Conservation (phyloP, 306 rosid species). For the Sindora glabra region DNA sequence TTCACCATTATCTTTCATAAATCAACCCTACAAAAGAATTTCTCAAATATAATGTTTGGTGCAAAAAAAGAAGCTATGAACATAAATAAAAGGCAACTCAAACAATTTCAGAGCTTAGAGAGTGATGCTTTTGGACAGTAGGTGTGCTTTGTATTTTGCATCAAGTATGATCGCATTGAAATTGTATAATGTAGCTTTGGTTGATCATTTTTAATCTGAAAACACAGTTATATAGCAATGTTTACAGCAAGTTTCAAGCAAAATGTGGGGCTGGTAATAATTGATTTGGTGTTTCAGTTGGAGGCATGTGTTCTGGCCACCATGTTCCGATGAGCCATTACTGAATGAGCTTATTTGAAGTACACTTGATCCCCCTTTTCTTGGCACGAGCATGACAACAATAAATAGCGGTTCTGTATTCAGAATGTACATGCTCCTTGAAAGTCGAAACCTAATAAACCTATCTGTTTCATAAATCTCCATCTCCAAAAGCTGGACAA, state of each 20-base stretch:
- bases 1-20: too few relatives aligned
- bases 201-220: too few relatives aligned
- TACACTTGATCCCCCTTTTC: not conserved
- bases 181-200: too few relatives aligned
- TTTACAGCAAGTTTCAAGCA: not conserved
- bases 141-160: not conserved
- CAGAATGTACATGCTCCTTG: not conserved
- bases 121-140: slow-evolving; percentile 9
- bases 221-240: too few relatives aligned
- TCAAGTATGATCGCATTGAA: too few relatives aligned
- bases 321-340: not conserved
- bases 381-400: not conserved
- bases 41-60: too few relatives aligned
- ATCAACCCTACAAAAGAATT: too few relatives aligned
- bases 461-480: too few relatives aligned
- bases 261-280: not conserved
- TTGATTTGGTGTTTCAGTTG: not conserved
- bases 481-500: too few relatives aligned
- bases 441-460: not conserved
- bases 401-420: slow-evolving; percentile 1
- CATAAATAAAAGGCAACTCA: slow-evolving; percentile 8
- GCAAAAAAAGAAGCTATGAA: too few relatives aligned
- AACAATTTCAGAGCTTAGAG: slow-evolving; percentile 15
- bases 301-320: not conserved
- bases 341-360: not conserved